Evolutionary conservation across 805 yeast species (phyloP).

Genomic region (Vanderwaltozyma polyspora): DNA sequence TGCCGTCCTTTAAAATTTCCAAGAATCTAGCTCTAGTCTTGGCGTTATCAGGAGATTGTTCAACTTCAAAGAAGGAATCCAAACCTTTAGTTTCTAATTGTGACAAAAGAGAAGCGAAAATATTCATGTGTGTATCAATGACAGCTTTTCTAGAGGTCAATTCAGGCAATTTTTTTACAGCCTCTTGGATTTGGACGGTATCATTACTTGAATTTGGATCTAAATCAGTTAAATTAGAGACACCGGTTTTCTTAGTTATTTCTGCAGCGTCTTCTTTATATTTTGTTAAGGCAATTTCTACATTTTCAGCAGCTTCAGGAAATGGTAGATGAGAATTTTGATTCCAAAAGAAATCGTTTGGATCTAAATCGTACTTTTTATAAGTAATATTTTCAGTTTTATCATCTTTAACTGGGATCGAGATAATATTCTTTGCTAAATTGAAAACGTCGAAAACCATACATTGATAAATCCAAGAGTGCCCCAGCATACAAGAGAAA

Average conservation of each 20-base stretch:
- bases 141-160: constrained; percentile 77
- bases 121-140: constrained; percentile 95
- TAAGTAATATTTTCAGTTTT: constrained; percentile 20
- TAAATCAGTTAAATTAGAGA: constrained; percentile 61
- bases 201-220: constrained; percentile 44
- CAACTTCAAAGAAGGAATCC: constrained; percentile 89
- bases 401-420: constrained; percentile 36
- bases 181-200: constrained; percentile 64
- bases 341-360: constrained; percentile 86
- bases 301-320: constrained; percentile 98
- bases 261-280: constrained; percentile 85
- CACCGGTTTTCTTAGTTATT: constrained; percentile 62
- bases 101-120: constrained; percentile 70
- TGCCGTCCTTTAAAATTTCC: constrained; percentile 41
- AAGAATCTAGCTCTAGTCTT: constrained; percentile 46
- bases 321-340: constrained; percentile 79
- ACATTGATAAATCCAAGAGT: constrained; percentile 96
- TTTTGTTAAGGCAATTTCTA: constrained; percentile 67
- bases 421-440: constrained; percentile 71
- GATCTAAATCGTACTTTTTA: constrained; percentile 78
- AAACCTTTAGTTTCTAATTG: constrained; percentile 78
- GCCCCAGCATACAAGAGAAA: constrained; percentile 86
- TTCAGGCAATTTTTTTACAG: constrained; percentile 87
- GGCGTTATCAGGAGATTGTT: constrained; percentile 54
- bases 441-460: constrained; percentile 88